Base-by-base conservation (phyloP, 345 rosid genomes). In the Populus deltoides region DNA sequence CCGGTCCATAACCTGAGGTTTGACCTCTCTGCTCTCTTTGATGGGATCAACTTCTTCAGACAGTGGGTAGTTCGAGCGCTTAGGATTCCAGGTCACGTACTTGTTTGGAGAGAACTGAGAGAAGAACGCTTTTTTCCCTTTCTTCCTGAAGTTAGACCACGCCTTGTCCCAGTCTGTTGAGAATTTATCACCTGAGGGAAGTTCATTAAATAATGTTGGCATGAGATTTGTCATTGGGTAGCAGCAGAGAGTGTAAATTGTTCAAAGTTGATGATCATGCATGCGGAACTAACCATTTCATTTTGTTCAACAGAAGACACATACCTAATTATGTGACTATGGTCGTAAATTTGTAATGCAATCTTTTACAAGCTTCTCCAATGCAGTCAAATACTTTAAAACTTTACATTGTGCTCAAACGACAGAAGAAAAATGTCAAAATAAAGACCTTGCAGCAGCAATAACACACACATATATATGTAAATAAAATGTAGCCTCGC, bases 1-100 rank as follows among this genome's bases (percentile, higher is more conserved):
- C 98, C 88, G 33, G 96, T 95, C 99, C 99, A 95, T 22, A 88
- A 74, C 90, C 45, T 86, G n/a, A 95, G 91, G 84, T 93, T 92
- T 0, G 98, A 88, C 75, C 90, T 90, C 90, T 93, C 98, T 27
- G 94, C 81, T 84, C 92, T 92, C 78, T 91, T n/a, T 95, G 47
- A 95, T 95, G 18, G 99, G 99, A 88, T 95, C 99, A 1, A 92
- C 90, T 80, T 93, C 98, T 81, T 95, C 99, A 16, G 98, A 95
- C 51, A 88, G 83, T 0, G 98, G 97, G 84, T 86, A 93, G 75
- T 43, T 81, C 33, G 98, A 92, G 72, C 81, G 89, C 76, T 70
- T 89, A 7, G 98, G 98, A 78, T 95, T 93, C 99, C 98, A 93
- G 18, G 83, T 92, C 83, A 95, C 99, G 72, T 95, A 95, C 82